phyloP scores from a whole-genome alignment of 2,329 filamentous ascomycete species.

The Colletotrichum sublineola region DNA sequence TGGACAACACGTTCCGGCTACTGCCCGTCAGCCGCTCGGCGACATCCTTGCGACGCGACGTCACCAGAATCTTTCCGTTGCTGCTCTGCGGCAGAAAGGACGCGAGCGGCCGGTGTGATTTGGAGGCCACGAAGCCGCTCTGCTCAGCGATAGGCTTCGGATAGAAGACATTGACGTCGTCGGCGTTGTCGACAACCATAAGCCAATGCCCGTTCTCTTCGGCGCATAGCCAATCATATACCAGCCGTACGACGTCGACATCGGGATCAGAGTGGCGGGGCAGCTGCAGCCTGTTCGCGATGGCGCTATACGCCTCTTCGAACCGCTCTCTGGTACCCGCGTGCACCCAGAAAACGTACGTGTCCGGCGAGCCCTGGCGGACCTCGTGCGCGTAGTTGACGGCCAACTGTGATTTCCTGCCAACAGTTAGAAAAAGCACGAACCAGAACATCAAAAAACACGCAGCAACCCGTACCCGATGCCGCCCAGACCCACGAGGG shows the following conservation, averaged over 20 bases:
- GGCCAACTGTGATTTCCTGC: background rate
- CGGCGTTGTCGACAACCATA: slow-evolving; percentile 1
- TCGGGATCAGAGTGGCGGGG: background rate
- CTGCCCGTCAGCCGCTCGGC: background rate
- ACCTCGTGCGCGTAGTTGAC: background rate
- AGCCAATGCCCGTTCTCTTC: background rate
- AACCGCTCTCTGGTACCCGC: background rate
- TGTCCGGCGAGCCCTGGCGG: background rate
- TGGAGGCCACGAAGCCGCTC: background rate
- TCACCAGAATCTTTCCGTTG: background rate
- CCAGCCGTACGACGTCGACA: background rate
- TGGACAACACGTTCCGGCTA: background rate
- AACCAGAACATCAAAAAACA: background rate
- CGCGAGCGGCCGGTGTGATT: background rate
- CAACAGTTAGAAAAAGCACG: background rate
- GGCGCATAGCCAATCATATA: background rate
- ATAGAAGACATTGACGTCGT: background rate
- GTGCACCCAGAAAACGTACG: background rate
- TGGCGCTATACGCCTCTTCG: background rate
- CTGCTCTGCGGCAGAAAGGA: background rate
- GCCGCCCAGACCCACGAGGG: background rate
- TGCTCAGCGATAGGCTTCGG: background rate
- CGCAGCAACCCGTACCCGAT: background rate
- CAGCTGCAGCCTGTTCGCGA: background rate
- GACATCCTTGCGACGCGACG: background rate